These are phyloP conservation scores for Ustilago tritici DNA, from an alignment of 1,284 basidiomycete species.

Conservation along the genomic window DNA sequence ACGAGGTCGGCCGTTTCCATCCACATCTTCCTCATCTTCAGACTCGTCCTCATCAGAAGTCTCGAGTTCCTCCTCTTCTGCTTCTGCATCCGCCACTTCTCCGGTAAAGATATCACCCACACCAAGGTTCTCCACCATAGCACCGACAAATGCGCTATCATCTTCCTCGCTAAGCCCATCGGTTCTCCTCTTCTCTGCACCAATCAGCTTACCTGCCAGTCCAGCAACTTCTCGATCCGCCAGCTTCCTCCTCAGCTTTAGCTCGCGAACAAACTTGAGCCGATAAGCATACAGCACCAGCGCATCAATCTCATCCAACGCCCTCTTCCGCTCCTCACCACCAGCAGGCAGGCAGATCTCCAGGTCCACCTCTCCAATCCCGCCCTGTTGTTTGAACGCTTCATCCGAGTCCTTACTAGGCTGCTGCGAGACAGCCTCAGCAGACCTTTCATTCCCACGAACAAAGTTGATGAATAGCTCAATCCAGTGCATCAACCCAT, in stretches of 20 bases:
- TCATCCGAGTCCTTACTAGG: conserved; percentile 3
- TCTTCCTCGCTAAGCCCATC: conserved; percentile 55
- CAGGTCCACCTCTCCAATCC: conserved; percentile 63
- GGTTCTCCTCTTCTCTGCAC: conserved; percentile 29
- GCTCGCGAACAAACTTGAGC: conserved; percentile 65
- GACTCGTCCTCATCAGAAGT: conserved; percentile 64
- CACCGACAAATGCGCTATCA: conserved; percentile 59
- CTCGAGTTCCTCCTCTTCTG: conserved; percentile 61
- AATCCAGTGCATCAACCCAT: conserved; percentile 94
- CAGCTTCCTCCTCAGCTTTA: conserved; percentile 62
- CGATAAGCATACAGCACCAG: conserved; percentile 66
- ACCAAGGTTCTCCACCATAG: conserved; percentile 66
- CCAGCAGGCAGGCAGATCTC: conserved; percentile 65
- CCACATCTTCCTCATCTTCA: conserved; percentile 70
- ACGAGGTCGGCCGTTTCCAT: conserved; percentile 4
- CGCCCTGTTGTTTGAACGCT: conserved; percentile 25
- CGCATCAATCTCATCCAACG: conserved; percentile 64
- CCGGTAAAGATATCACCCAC: conserved; percentile 64
- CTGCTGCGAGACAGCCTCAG: conserved; percentile 73
- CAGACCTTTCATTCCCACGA: conserved; percentile 80
- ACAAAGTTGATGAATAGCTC: conserved; percentile 92
- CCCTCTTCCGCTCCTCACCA: conserved; percentile 51
- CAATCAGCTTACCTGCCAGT: conserved; percentile 50
- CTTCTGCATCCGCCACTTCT: conserved; percentile 64
- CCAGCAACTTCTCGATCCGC: conserved; percentile 57